phyloP scores from a whole-genome alignment of 495 filamentous ascomycete genomes.

The Lentithecium fluviatile region DNA sequence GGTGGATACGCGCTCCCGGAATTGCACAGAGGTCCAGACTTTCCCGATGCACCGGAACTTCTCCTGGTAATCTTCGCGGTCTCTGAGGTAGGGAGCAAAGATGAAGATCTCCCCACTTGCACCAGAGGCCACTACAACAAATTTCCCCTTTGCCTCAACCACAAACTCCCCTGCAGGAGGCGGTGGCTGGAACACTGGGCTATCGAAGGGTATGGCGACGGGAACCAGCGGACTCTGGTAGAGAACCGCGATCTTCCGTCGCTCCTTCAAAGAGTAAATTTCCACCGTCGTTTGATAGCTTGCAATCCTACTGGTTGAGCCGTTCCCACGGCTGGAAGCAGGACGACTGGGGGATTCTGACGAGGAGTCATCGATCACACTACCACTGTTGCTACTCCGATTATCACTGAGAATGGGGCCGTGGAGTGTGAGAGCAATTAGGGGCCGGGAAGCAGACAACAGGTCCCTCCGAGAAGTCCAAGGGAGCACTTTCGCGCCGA shows the following conservation, averaged over 20 bases:
- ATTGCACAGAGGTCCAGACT: conserved; percentile 78
- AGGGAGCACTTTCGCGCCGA: conserved; percentile 75
- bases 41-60: conserved; percentile 72
- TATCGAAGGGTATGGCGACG: conserved; percentile 51
- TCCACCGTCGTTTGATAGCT: conserved; percentile 83
- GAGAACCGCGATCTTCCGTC: conserved; percentile 65
- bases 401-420: conserved; percentile 54
- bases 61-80: conserved; percentile 24
- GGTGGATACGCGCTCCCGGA: conserved; percentile 48
- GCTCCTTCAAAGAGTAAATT: conserved; percentile 73
- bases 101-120: conserved; percentile 82
- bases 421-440: conserved; percentile 74
- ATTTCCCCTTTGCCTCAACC: conserved; percentile 65
- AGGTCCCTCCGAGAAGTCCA: conserved; percentile 52
- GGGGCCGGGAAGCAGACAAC: conserved; percentile 51
- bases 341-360: conserved; percentile 30
- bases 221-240: conserved; percentile 57
- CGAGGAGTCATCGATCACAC: conserved; percentile 26
- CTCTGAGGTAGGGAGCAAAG: conserved; percentile 48
- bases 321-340: conserved; percentile 28
- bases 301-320: conserved; percentile 46
- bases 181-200: conserved; percentile 58
- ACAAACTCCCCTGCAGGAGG: conserved; percentile 67
- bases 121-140: conserved; percentile 71
- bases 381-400: conserved; percentile 3